Evolutionary conservation across 257 asterid species (phyloP).

Genomic region (Fraxinus excelsior): DNA sequence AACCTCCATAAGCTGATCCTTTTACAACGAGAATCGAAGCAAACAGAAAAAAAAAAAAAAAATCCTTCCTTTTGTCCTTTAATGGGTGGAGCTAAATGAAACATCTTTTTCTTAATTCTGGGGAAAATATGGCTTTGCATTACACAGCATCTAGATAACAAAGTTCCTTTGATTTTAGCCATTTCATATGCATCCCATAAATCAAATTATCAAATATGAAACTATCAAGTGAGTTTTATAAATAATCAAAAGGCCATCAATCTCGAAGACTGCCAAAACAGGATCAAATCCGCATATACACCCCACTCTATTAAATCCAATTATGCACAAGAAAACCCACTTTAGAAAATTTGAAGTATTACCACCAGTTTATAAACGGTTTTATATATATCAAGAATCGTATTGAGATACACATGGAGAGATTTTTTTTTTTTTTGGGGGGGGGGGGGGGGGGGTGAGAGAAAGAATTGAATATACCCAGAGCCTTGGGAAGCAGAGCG

Average conservation of each 20-base stretch:
- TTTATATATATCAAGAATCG: neutral
- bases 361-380: neutral
- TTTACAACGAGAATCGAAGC: neutral
- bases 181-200: constrained; percentile 3
- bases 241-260: constrained; percentile 4
- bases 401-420: neutral
- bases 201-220: neutral
- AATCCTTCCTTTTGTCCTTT: neutral
- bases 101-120: no score
- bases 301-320: neutral
- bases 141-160: neutral
- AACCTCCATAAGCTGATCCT: neutral
- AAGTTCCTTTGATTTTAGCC: neutral
- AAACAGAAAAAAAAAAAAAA: no score
- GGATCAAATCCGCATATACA: neutral
- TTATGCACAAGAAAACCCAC: neutral
- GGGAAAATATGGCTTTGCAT: neutral
- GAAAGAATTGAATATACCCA: constrained; percentile 39
- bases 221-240: neutral
- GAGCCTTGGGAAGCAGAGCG: constrained; percentile 59
- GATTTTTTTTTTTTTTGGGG: neutral
- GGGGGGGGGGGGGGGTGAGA: neutral
- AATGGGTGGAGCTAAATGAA: no score
- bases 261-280: neutral
- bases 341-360: neutral